Base-by-base conservation (phyloP, 1,284 basidiomycete genomes). In the Pseudozyma sp. region DNA sequence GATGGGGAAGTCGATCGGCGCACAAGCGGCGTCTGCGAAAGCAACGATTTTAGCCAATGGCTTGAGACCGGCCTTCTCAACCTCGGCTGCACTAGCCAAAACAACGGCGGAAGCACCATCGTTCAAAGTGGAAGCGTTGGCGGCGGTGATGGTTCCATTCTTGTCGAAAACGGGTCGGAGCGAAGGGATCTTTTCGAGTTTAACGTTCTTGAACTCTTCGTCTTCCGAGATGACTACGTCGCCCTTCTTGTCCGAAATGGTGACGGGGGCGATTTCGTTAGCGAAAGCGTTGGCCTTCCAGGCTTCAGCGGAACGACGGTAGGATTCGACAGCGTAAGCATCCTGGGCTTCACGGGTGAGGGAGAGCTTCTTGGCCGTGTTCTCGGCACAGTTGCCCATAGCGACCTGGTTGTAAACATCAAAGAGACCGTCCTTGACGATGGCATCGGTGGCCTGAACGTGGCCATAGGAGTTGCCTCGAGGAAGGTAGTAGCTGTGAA, bases 1-100 rank as follows among this genome's bases (percentile, higher is more conserved):
- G 78, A 91, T 90, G 51, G 96, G 95, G 91, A 99, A 99, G 87
- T 99, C 94, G 80, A 98, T 92, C 42, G 97, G 97, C 36, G 93
- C 94, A 79, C 94, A 91, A 81, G 97, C 97, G 73, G 93, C 94
- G 87, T 99, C 97, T 70, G 97, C 94, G 86, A 93, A 98, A 7
- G 94, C 80, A 43, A 87, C 56, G 44, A 87, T 85, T 77, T 83
- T 84, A 36, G 86, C 86, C 36, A 87, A 67, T 39, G 86, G 86
- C 72, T 85, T 85, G 35, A 83, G 70, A 39, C 83, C 82, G 34
- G 81, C 74, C 75, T 86, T 85, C 48, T 83, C 78, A 14, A 78
- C 77, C 54, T 81, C 80, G 12, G 79, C 81, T 48, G 72, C 74
- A 35, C 70, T 74, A 39, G 85, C 85, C 19, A 87, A 78, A 13